Percentiles rank a stretch among this genome's conserved stretches.
These are phyloP conservation scores for Escovopsis sp. DNA, from an alignment of 2,329 filamentous ascomycete genomes.

Conservation along the genomic window DNA sequence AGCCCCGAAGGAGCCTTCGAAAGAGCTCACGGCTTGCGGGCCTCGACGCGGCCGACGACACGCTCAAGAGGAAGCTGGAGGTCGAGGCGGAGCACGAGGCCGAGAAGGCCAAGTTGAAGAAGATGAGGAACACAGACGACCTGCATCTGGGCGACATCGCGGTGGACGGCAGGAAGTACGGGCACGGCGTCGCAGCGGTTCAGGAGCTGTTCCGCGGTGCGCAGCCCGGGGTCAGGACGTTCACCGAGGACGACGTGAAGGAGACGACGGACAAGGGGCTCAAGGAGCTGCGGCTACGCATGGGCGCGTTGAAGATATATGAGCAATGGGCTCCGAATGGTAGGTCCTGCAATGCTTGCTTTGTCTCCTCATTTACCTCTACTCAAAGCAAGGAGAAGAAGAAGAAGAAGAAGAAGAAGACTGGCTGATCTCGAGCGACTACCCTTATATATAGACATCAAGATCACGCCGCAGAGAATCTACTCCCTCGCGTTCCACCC, in stretches of 20 bases:
- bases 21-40: slow-evolving; percentile 44
- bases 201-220: slow-evolving; percentile 45
- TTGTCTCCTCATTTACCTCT: no score
- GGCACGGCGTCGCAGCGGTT: slow-evolving; percentile 50
- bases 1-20: slow-evolving; percentile 33
- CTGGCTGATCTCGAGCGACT: no score
- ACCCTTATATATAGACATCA: no score
- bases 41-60: slow-evolving; percentile 30
- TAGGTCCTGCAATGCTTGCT: slow-evolving; percentile 22
- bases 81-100: slow-evolving; percentile 30
- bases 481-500: slow-evolving; percentile 87
- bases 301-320: slow-evolving; percentile 66
- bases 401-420: no score
- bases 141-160: slow-evolving; percentile 63
- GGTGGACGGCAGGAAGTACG: slow-evolving; percentile 66
- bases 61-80: slow-evolving; percentile 33
- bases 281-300: slow-evolving; percentile 55
- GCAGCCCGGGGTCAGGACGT: slow-evolving; percentile 69
- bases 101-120: slow-evolving; percentile 39
- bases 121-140: slow-evolving; percentile 34
- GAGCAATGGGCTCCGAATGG: slow-evolving; percentile 70
- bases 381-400: no score
- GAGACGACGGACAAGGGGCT: slow-evolving; percentile 65
- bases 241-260: slow-evolving; percentile 68
- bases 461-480: slow-evolving; percentile 74